Evolutionary conservation across 768 basidiomycete species (phyloP).

Genomic region (Xanthoconium stramineum): DNA sequence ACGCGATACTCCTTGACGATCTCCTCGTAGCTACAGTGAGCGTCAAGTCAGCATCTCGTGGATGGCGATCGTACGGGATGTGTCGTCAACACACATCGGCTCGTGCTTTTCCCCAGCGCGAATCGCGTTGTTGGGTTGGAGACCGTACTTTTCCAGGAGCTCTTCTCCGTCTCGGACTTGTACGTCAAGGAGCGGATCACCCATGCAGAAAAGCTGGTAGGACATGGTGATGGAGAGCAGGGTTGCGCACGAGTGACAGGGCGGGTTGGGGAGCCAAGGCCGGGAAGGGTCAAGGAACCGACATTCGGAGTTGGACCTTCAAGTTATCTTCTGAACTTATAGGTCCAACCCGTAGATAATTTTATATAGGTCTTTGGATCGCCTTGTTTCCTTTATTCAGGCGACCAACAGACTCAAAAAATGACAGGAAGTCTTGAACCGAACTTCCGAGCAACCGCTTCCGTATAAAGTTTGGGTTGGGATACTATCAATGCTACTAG

Average conservation of each 20-base stretch:
- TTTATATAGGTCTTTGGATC: no score
- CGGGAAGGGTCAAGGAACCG: no score
- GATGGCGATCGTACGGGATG: neutral
- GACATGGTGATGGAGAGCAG: constrained; percentile 38
- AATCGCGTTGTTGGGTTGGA: constrained; percentile 95
- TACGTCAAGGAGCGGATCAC: constrained; percentile 96
- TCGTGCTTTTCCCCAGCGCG: constrained; percentile 86
- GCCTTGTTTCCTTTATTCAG: no score
- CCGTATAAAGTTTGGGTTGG: neutral
- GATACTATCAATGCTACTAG: constrained; percentile 13
- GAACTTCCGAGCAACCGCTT: no score
- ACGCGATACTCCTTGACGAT: constrained; percentile 70
- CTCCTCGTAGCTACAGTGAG: constrained; percentile 76
- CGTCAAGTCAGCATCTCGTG: neutral
- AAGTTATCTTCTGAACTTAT: no score
- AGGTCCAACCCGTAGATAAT: no score
- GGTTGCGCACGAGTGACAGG: neutral
- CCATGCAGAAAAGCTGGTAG: constrained; percentile 81
- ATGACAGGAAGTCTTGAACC: no score
- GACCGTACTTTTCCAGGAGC: constrained; percentile 82
- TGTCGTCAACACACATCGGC: constrained; percentile 54
- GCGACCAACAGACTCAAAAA: no score
- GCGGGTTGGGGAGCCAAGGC: neutral
- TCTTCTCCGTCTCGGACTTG: constrained; percentile 85
- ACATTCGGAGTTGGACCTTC: no score